A percentile compares a stretch with the other conserved stretches of the same genome.
phyloP scores from a whole-genome alignment of 208 protist species.

The Angomonas deanei region DNA sequence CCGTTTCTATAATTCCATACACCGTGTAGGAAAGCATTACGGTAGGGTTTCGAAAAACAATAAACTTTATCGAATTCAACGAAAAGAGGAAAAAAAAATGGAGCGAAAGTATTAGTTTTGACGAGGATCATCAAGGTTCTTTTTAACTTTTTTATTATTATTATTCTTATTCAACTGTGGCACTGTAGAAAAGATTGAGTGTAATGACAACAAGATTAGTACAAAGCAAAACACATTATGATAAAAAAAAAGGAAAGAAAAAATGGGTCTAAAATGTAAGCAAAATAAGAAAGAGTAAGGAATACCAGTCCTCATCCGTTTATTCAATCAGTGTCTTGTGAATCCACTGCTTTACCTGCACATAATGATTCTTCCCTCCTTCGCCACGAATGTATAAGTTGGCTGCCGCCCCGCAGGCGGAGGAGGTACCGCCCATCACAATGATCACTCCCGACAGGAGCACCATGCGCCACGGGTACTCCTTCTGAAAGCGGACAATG shows the following conservation, averaged over 20 bases:
- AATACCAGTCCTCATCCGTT: neutral
- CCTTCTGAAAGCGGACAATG: neutral
- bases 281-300: constrained; percentile 3
- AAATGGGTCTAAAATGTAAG: neutral
- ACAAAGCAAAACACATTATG: neutral
- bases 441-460: constrained; percentile 17
- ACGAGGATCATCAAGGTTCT: neutral
- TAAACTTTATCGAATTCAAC: too few species aligned
- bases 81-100: too few species aligned
- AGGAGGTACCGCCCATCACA: constrained; percentile 37
- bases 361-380: constrained; percentile 35
- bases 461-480: constrained; percentile 14
- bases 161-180: neutral
- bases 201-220: neutral
- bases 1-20: constrained; percentile 46
- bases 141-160: constrained; percentile 3
- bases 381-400: constrained; percentile 23
- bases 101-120: too few species aligned
- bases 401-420: constrained; percentile 27
- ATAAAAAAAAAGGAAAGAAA: neutral
- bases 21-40: constrained; percentile 26
- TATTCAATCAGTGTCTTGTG: neutral
- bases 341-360: constrained; percentile 32
- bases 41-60: too few species aligned
- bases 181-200: neutral